Evolutionary conservation across 176 grass and related monocot species (phyloP).

Genomic region (Alloteropsis semialata): DNA sequence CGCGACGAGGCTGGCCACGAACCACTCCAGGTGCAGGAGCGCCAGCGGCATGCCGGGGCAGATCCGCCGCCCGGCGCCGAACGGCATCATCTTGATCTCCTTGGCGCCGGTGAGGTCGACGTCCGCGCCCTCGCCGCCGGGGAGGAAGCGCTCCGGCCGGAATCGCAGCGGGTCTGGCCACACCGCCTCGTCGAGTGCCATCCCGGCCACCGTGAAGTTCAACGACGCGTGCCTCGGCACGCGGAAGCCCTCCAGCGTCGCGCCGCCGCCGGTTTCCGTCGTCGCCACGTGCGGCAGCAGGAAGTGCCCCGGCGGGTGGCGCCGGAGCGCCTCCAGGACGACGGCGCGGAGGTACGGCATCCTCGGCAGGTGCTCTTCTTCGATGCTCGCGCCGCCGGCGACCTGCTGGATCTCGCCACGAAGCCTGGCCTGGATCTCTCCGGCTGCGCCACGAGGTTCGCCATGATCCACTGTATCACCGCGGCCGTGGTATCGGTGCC

Average conservation of each 20-base stretch:
- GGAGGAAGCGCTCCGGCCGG: slow-evolving; percentile 40
- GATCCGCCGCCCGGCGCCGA: slow-evolving; percentile 39
- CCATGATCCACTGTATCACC: slow-evolving; percentile 39
- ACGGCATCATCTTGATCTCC: slow-evolving; percentile 67
- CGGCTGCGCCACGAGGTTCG: slow-evolving; percentile 37
- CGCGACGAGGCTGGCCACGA: slow-evolving; percentile 33
- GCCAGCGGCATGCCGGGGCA: slow-evolving; percentile 25
- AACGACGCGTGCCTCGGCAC: slow-evolving; percentile 26
- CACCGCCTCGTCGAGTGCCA: slow-evolving; percentile 35
- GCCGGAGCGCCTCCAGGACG: slow-evolving; percentile 42
- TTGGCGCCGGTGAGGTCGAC: slow-evolving; percentile 42
- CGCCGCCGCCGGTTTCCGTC: background rate
- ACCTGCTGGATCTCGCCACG: background rate
- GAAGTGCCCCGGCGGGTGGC: slow-evolving; percentile 46
- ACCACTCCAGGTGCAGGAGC: background rate
- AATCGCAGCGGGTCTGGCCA: slow-evolving; percentile 24
- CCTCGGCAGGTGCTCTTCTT: slow-evolving; percentile 26
- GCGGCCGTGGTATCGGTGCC: slow-evolving; percentile 20
- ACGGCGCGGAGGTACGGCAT: slow-evolving; percentile 46
- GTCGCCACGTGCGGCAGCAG: slow-evolving; percentile 39
- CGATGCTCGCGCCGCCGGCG: background rate
- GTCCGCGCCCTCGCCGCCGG: slow-evolving; percentile 43
- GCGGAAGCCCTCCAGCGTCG: slow-evolving; percentile 33
- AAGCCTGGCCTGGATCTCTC: slow-evolving; percentile 21
- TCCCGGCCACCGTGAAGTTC: slow-evolving; percentile 35